Evolutionary conservation across 352 stramenopile species (phyloP), one percentile per base, ranked within the genome.

Genomic region (Phytopythium cucurbitacearum): DNA sequence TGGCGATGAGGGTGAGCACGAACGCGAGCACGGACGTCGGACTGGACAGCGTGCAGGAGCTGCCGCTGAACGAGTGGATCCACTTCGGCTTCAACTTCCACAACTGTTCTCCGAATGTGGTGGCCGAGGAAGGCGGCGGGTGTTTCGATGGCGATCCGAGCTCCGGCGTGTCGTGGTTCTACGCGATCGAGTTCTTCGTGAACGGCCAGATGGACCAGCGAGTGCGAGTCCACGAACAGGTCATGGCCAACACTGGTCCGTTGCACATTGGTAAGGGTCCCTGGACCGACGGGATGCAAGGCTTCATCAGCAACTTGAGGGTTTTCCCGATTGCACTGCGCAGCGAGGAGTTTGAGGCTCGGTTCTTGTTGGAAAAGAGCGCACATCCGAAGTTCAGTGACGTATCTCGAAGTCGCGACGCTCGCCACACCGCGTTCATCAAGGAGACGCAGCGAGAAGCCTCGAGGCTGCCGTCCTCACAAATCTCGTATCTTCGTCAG

Each of bases 1-100:
- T 96, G 7, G 77, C 87, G 0, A 44, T 96, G 4, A 67, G 87
- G 11, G 79, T 89, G 35, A 94, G 79, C 40, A 93, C 85, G 21
- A 57, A 38, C 1, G 56, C 32, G 10, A 73, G 68, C 49, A 60
- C 67, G 41, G 83, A 96, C 34, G 59, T 87, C 46, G 85, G 81
- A 7, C 46, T 85, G 13, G 77, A 87, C 34, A 88, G 67, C 37
- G 40, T 32, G 0, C 34, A 49, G 7, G 59, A 73, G 38, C 48
- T 95, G 15, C 71, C 83, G 12, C 40, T 76, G 5, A 63, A 73
- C 34, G 44, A 71, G 32, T 96, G 85, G 85, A 46, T 77, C 1
- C 81, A 95, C 54, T 38, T 96, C 42, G 66, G 67, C 3, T 84
- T 95, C 40, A 72, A 64, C 3, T 89, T 96, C 56, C 49, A 53